Evolutionary conservation across 106 monocot genomes (phyloP), one percentile per base, ranked within the genome.

Genomic region (Acorus gramineus): DNA sequence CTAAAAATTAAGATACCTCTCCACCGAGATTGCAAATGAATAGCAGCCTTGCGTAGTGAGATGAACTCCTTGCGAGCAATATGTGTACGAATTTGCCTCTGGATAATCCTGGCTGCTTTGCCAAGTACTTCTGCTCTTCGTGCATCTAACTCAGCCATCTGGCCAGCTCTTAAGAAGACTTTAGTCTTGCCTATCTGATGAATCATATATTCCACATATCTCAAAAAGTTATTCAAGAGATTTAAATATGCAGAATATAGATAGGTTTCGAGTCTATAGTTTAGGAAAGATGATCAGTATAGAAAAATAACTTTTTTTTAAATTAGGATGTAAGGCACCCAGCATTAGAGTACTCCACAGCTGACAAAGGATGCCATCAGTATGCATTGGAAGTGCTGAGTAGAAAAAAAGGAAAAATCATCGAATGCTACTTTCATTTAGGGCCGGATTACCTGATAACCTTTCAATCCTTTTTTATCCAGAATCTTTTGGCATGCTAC

Each of bases 61-160:
- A 84, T 61, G 65, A 79, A 79, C 10, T 69, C 61, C 56, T 73
- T 79, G 42, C 69, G 79, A 66, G 72, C 73, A 57, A 76, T 56
- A 71, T 79, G 58, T 44, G 79, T 61, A 13, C 83, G 60, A 52
- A 79, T 45, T 71, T 76, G 79, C 64, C 79, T 79, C 54, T 84
- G 83, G 69, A 84, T 84, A 66, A 67, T 84, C 55, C 71, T 76
- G 42, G 83, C 83, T 47, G 83, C 79, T 66, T 52, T 50, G 56
- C 79, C 75, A 51, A 84, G 13, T 4, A 84, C 72, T 62, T 73
- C 79, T 48, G 64, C 74, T 52, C 83, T 75, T 46, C 64, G 53
- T 48, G 80, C 80, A 72, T 81, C 83, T 47, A 84, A 65, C 66
- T 61, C 61, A 46, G 61, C 61, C 61, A 61, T 61, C 61, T 61